These are phyloP conservation scores for Venturia pyrina DNA, from an alignment of 2,329 filamentous ascomycete genomes.

Conservation along the genomic window DNA sequence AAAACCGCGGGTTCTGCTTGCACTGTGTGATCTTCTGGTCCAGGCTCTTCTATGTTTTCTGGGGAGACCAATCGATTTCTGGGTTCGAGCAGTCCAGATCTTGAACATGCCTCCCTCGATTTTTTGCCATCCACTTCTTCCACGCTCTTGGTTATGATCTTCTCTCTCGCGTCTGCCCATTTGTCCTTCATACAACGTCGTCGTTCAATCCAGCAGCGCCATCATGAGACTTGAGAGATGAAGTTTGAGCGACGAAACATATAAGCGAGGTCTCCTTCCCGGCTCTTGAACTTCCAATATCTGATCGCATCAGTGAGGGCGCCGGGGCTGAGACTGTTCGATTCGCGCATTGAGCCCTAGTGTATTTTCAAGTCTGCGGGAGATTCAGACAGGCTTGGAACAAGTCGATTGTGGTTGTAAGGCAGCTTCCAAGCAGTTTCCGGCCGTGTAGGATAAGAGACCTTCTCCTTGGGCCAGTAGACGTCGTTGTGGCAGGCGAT, in stretches of 20 bases:
- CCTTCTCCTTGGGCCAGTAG: neutral
- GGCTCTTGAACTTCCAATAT: neutral
- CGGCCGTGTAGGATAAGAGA: neutral
- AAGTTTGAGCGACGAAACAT: too few relatives aligned
- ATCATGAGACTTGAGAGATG: neutral
- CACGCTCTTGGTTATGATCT: neutral
- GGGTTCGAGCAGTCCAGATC: neutral
- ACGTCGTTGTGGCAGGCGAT: neutral
- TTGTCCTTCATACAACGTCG: neutral
- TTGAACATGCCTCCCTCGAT: neutral
- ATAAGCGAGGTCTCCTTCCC: too few relatives aligned
- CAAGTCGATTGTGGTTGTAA: neutral
- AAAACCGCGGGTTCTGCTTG: neutral
- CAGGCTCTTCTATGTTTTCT: neutral
- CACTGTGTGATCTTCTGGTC: neutral
- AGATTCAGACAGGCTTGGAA: neutral
- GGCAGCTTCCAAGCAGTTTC: neutral
- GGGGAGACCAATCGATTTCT: neutral
- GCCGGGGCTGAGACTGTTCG: neutral
- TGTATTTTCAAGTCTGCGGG: neutral
- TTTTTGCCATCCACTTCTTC: neutral
- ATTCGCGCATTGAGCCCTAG: neutral
- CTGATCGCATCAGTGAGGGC: neutral
- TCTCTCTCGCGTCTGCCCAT: neutral
- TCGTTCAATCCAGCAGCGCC: neutral